Evolutionary conservation across 163 green algal genomes (phyloP).

Genomic region (Scenedesmus sp.): DNA sequence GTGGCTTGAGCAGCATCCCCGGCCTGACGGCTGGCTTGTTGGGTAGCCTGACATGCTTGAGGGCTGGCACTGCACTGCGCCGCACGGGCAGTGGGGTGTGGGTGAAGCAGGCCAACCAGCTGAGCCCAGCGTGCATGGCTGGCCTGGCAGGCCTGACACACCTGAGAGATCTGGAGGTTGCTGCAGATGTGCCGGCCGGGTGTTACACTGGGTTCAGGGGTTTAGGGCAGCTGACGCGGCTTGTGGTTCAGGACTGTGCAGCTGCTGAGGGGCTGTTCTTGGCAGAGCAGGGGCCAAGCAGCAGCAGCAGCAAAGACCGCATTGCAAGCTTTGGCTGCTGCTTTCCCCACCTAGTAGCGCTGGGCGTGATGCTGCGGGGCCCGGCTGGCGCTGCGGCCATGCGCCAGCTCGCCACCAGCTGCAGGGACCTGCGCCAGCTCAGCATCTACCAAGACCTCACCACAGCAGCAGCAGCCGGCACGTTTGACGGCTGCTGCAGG

Average conservation of each 20-base stretch:
- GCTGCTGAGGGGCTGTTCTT: neutral
- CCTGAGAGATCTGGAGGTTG: neutral
- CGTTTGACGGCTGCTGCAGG: neutral
- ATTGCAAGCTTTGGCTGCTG: neutral
- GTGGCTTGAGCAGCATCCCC: neutral
- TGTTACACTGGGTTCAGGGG: slow-evolving; percentile 3
- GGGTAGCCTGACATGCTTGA: neutral
- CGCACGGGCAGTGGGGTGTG: neutral
- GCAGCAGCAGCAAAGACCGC: neutral
- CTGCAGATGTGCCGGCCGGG: neutral
- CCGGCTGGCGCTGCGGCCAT: neutral
- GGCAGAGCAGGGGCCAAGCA: neutral
- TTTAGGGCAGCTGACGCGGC: neutral
- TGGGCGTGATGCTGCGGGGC: neutral
- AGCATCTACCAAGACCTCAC: neutral
- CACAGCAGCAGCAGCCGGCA: neutral
- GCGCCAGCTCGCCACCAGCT: neutral
- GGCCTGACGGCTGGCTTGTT: neutral
- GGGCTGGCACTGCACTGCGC: neutral
- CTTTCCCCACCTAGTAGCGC: neutral
- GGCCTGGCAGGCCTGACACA: neutral
- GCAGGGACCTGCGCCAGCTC: neutral
- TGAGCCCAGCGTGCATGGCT: neutral
- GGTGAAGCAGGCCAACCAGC: neutral
- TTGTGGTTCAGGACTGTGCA: neutral